Evolutionary conservation across 2,329 filamentous ascomycete species (phyloP), one percentile per base, ranked within the genome.

Genomic region (Ceratocystis eucalypticola): DNA sequence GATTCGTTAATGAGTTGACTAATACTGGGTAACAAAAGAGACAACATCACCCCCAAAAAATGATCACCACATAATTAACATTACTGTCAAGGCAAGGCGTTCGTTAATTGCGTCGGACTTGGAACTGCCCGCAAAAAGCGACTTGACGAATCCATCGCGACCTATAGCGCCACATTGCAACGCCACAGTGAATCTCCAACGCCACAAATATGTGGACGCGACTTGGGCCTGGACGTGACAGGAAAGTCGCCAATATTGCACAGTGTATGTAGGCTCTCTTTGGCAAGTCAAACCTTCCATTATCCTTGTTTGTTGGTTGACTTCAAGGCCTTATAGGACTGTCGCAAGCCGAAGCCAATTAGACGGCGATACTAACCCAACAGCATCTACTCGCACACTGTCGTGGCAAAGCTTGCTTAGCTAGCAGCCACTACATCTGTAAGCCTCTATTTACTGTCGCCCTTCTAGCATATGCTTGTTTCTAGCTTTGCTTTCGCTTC

Each of bases 201-300:
- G 50, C 50, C 50, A 50, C 62, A 46, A 28, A 46, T 17, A 22
- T 17, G 22, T 22, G 41, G 53, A 66, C 65, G 65, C 65, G 65
- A 59, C 62, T 50, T 25, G 30, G 22, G 33, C 17, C 20, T 55
- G 17, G 46, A 48, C 46, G 48, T 41, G 37, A 41, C 37, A 12
- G 10, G 37, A 41, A 41, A 41, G 37, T 5, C 37, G 3, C 10
- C 37, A 41, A 15, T 41, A 41, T 41, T 41, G 37, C 10, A 41
- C 37, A 41, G 12, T 41, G 3, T 15, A 12, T 41, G 37, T 12
- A 41, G 37, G 37, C 12, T 15, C 37, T 41, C 3, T 12, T 15
- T 12, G 37, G 15, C 10, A 41, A 41, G 37, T 15, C 37, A 12
- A 41, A 15, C 37, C 37, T 41, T 15, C 10, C 10, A 1, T 15